phyloP scores from a whole-genome alignment of 2,329 filamentous ascomycete species.

The Fusarium tuaranense region DNA sequence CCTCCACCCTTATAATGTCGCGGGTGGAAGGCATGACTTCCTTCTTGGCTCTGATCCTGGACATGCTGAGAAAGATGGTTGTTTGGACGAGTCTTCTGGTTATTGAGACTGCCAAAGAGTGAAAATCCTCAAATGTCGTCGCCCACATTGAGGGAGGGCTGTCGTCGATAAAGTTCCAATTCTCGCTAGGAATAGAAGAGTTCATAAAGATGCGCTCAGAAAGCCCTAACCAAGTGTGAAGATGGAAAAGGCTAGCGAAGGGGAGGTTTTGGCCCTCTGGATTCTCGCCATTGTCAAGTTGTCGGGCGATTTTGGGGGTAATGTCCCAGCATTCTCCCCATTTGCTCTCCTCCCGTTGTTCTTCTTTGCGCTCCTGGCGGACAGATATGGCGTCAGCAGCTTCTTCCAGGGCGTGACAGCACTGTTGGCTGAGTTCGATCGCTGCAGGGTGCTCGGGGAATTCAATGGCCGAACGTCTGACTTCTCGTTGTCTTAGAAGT shows the following conservation, averaged over 20 bases:
- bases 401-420: constrained; percentile 73
- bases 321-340: constrained; percentile 78
- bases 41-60: constrained; percentile 69
- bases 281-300: constrained; percentile 42
- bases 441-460: constrained; percentile 76
- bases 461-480: constrained; percentile 50
- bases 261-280: constrained; percentile 50
- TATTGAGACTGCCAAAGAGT: constrained; percentile 74
- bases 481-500: constrained; percentile 54
- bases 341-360: constrained; percentile 66
- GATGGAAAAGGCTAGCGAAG: constrained; percentile 68
- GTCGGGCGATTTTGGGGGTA: constrained; percentile 52
- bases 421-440: constrained; percentile 75
- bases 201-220: constrained; percentile 83
- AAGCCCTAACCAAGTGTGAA: constrained; percentile 71
- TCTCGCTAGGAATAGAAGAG: constrained; percentile 67
- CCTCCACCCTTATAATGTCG: constrained; percentile 54
- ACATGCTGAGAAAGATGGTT: constrained; percentile 76
- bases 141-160: constrained; percentile 77
- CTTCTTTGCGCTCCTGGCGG: constrained; percentile 73
- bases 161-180: constrained; percentile 74
- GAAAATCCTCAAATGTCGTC: constrained; percentile 81
- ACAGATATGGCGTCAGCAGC: constrained; percentile 75
- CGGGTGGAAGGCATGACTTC: constrained; percentile 45
- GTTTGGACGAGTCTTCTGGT: constrained; percentile 79